Percentiles rank a stretch among this genome's conserved stretches.
Conservation (phyloP, 495 filamentous ascomycete species). For the Penicillium waksmanii region DNA sequence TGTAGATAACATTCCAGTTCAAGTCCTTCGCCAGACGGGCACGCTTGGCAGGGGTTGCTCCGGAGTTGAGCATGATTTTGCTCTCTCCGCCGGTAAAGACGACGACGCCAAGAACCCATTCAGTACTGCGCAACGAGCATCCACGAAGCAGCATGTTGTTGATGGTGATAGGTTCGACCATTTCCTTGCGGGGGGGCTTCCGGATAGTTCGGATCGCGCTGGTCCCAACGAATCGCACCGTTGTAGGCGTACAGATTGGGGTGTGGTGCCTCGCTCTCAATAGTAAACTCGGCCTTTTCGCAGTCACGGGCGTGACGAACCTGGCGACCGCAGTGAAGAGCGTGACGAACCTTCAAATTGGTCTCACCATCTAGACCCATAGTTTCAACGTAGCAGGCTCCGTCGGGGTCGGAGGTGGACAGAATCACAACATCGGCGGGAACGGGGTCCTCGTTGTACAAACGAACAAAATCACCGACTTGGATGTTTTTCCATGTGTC, state of each 20-base stretch:
- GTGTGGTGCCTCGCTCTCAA: conserved; percentile 92
- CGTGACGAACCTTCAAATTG: conserved; percentile 93
- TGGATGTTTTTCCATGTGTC: conserved; percentile 96
- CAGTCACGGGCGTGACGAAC: conserved; percentile 92
- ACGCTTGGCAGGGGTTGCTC: conserved; percentile 94
- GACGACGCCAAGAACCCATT: conserved; percentile 96
- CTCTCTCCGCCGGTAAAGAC: conserved; percentile 96
- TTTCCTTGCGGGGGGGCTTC: conserved; percentile 65
- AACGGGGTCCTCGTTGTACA: conserved; percentile 95
- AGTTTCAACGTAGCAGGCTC: conserved; percentile 96
- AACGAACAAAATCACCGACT: conserved; percentile 94
- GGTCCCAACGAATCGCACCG: conserved; percentile 84
- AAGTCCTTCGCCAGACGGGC: conserved; percentile 87
- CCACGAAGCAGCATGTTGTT: conserved; percentile 95
- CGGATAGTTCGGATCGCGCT: conserved; percentile 65
- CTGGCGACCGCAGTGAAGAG: conserved; percentile 79
- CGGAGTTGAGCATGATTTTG: conserved; percentile 99
- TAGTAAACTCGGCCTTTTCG: conserved; percentile 80
- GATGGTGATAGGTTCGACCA: conserved; percentile 91
- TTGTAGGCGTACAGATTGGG: conserved; percentile 94
- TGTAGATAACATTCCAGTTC: conserved; percentile 97
- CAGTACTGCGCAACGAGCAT: conserved; percentile 91
- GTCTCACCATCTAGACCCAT: conserved; percentile 99
- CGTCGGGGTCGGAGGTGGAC: conserved; percentile 93
- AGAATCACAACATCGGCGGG: conserved; percentile 94